These are phyloP conservation scores for Aspergillus taichungensis DNA, from an alignment of 495 filamentous ascomycete species.

Conservation along the genomic window DNA sequence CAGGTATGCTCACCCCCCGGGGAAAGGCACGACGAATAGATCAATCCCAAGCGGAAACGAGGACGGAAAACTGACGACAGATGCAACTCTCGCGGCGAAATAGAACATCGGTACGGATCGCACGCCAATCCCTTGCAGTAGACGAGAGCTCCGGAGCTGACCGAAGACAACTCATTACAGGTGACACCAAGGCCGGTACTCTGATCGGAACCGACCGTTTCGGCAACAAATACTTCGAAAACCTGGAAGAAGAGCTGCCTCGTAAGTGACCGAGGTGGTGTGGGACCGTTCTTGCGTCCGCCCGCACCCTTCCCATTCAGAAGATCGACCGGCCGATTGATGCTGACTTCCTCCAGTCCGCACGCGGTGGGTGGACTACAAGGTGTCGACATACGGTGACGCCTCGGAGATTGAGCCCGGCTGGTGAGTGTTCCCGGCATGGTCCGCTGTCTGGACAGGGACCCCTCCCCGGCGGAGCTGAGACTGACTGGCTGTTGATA, in stretches of 20 bases:
- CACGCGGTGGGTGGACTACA: constrained; percentile 97
- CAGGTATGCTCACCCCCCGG: constrained; percentile 50
- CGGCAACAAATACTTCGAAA: constrained; percentile 98
- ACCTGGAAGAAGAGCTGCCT: constrained; percentile 82
- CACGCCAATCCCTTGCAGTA: neutral
- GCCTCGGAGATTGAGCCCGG: constrained; percentile 91
- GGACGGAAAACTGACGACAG: constrained; percentile 16
- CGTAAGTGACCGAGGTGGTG: constrained; percentile 43
- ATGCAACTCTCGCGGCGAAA: constrained; percentile 9
- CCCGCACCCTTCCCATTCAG: too few species aligned
- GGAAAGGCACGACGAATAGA: constrained; percentile 5
- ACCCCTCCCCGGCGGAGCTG: too few species aligned
- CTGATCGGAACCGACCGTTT: constrained; percentile 79
- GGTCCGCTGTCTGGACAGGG: neutral
- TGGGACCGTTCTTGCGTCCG: too few species aligned
- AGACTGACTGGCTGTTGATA: constrained; percentile 12
- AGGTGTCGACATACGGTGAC: constrained; percentile 67
- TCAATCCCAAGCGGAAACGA: neutral
- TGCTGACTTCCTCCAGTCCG: constrained; percentile 51
- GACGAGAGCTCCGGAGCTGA: neutral
- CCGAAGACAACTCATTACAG: constrained; percentile 41
- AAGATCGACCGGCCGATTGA: neutral
- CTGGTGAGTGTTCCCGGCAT: constrained; percentile 48
- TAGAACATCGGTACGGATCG: constrained; percentile 58
- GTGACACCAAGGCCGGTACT: constrained; percentile 92